These are phyloP conservation scores for Kluyveromyces siamensis DNA, from an alignment of 805 yeast genomes.

Conservation along the genomic window DNA sequence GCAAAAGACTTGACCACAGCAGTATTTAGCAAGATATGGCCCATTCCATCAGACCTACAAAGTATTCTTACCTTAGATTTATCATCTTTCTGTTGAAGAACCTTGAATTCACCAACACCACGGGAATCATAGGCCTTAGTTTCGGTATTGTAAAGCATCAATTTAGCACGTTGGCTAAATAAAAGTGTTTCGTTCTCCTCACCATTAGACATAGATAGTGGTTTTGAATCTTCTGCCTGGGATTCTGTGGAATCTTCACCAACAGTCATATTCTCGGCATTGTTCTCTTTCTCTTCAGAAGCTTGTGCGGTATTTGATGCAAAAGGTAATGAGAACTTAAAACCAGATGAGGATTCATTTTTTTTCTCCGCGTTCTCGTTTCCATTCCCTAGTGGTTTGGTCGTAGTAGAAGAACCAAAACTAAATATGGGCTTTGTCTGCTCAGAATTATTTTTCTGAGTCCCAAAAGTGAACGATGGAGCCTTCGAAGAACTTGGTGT, in stretches of 20 bases:
- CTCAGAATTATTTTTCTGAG: constrained; percentile 2
- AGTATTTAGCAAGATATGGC: constrained; percentile 66
- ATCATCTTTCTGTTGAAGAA: constrained; percentile 52
- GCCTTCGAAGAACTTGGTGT: constrained; percentile 6
- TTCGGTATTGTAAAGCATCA: constrained; percentile 49
- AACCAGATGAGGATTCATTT: constrained; percentile 21
- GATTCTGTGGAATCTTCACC: constrained; percentile 35
- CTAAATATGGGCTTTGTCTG: constrained; percentile 20
- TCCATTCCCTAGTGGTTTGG: constrained; percentile 17
- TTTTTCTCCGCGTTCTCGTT: constrained; percentile 17
- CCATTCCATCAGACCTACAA: constrained; percentile 83
- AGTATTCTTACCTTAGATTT: constrained; percentile 55
- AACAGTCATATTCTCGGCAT: constrained; percentile 32
- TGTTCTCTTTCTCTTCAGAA: constrained; percentile 25
- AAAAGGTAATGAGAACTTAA: constrained; percentile 28
- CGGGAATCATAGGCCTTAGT: constrained; percentile 46
- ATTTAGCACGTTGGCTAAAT: constrained; percentile 61
- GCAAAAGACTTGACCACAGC: constrained; percentile 47
- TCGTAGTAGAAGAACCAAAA: constrained; percentile 18
- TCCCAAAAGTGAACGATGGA: constrained; percentile 18
- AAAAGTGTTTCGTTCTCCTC: constrained; percentile 70
- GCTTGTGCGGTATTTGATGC: constrained; percentile 7
- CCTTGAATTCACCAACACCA: constrained; percentile 79
- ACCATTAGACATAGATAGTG: constrained; percentile 48
- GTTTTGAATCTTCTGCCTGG: constrained; percentile 42